A percentile compares a stretch with the other conserved stretches of the same genome.
Conservation (phyloP, 2,329 filamentous ascomycete species). For the Alternaria postmessia region DNA sequence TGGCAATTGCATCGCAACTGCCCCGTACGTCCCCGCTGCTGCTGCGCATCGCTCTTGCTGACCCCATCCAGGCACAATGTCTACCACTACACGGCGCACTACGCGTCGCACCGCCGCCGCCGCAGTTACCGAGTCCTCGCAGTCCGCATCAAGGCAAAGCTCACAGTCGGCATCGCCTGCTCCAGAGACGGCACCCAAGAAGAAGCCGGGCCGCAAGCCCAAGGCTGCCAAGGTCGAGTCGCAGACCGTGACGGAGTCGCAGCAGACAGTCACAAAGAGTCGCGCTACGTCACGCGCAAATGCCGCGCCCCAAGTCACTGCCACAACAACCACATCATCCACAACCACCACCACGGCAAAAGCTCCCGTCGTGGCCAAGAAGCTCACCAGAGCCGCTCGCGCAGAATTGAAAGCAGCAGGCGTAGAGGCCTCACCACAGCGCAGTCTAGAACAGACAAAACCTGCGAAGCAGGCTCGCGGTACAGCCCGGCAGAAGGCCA, state of each 20-base stretch:
- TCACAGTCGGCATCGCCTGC: constrained; percentile 13
- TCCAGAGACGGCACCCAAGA: constrained; percentile 14
- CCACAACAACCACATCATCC: constrained; percentile 16
- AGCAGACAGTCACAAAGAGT: constrained; percentile 13
- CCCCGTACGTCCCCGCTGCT: constrained; percentile 19
- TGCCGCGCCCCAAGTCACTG: constrained; percentile 10
- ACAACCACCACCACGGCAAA: constrained; percentile 1
- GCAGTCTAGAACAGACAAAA: constrained; percentile 20
- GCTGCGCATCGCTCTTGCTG: constrained; percentile 24
- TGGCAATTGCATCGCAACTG: constrained; percentile 14
- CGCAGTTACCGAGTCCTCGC: constrained; percentile 21
- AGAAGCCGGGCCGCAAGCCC: constrained; percentile 17
- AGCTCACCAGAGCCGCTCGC: constrained; percentile 24
- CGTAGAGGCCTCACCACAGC: constrained; percentile 26
- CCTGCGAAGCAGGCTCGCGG: constrained; percentile 21
- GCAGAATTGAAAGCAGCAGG: constrained; percentile 19
- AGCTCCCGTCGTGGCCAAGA: constrained; percentile 13
- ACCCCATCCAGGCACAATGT: constrained; percentile 26
- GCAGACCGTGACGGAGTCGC: constrained; percentile 15
- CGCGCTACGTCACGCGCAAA: constrained; percentile 22
- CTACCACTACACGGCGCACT: constrained; percentile 22
- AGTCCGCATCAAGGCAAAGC: constrained; percentile 10
- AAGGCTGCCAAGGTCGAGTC: constrained; percentile 25
- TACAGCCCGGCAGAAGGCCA: constrained; percentile 7
- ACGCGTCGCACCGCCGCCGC: constrained; percentile 29